These are phyloP conservation scores for Penicillium sp. DNA, from an alignment of 2,329 filamentous ascomycete species.

Conservation along the genomic window DNA sequence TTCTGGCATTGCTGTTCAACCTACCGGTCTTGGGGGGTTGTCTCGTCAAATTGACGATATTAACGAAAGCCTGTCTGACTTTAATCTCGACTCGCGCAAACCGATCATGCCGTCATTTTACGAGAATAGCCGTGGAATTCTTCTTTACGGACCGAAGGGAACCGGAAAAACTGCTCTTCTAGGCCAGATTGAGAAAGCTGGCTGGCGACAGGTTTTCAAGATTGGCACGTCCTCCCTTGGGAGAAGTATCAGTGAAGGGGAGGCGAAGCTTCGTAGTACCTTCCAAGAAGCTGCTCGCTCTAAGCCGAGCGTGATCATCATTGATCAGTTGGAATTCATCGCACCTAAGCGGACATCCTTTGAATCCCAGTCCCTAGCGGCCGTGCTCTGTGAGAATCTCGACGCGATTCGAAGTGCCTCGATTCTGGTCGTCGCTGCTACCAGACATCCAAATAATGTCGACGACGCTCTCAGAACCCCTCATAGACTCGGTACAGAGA, in stretches of 20 bases:
- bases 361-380: slow-evolving; percentile 35
- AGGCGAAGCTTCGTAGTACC: slow-evolving; percentile 56
- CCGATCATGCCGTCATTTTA: slow-evolving; percentile 40
- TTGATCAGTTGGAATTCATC: slow-evolving; percentile 70
- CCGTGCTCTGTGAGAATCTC: slow-evolving; percentile 39
- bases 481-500: slow-evolving; percentile 59
- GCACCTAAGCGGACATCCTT: slow-evolving; percentile 54
- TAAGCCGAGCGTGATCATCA: slow-evolving; percentile 70
- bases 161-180: slow-evolving; percentile 79
- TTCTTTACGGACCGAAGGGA: slow-evolving; percentile 74
- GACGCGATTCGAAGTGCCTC: slow-evolving; percentile 42
- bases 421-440: slow-evolving; percentile 69
- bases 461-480: slow-evolving; percentile 61
- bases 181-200: slow-evolving; percentile 57
- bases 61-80: slow-evolving; percentile 59
- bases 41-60: slow-evolving; percentile 57
- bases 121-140: slow-evolving; percentile 52
- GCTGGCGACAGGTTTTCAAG: slow-evolving; percentile 64
- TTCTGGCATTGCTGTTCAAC: slow-evolving; percentile 28
- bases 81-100: slow-evolving; percentile 37
- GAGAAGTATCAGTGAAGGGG: slow-evolving; percentile 39
- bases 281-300: slow-evolving; percentile 64
- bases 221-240: slow-evolving; percentile 32
- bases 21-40: slow-evolving; percentile 61
- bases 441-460: slow-evolving; percentile 66